Evolutionary conservation across 371 early-diverging fungal species (phyloP).

Genomic region (Syncephalastrum monosporum): DNA sequence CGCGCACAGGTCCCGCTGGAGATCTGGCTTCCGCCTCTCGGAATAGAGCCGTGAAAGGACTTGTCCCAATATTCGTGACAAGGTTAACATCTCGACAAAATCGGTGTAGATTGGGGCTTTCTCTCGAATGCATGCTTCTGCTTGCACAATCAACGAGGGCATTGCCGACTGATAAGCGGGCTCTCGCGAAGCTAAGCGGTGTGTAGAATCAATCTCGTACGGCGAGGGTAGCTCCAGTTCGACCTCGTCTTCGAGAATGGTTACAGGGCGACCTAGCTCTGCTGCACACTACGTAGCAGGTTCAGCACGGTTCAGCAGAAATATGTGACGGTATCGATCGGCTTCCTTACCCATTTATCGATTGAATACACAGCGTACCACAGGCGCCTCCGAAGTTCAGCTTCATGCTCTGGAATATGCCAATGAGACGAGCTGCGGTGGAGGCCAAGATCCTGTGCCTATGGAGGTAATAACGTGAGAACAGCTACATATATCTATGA

Average conservation of each 20-base stretch:
- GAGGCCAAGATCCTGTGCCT: conserved; percentile 29
- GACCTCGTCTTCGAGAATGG: conserved; percentile 38
- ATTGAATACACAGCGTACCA: conserved; percentile 39
- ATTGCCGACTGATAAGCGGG: background rate
- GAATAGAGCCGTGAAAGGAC: conserved; percentile 30
- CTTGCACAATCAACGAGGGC: conserved; percentile 20
- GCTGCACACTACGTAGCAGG: conserved; percentile 18
- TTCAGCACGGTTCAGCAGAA: no score
- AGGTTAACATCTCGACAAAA: conserved; percentile 23
- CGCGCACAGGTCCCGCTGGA: background rate
- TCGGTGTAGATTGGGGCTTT: conserved; percentile 16
- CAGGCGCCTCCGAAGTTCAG: conserved; percentile 40
- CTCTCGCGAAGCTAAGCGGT: conserved; percentile 1
- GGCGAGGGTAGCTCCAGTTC: conserved; percentile 39
- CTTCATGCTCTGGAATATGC: conserved; percentile 40
- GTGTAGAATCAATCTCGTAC: conserved; percentile 26
- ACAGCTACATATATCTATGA: background rate
- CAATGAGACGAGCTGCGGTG: conserved; percentile 36
- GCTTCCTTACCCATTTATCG: conserved; percentile 35
- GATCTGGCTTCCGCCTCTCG: background rate
- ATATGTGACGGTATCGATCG: background rate
- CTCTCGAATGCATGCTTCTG: conserved; percentile 15
- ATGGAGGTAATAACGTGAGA: background rate
- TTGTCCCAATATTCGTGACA: conserved; percentile 32
- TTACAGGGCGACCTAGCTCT: conserved; percentile 31